Evolutionary conservation across 2,329 filamentous ascomycete species (phyloP).

Genomic region (Diaporthe ampelina): DNA sequence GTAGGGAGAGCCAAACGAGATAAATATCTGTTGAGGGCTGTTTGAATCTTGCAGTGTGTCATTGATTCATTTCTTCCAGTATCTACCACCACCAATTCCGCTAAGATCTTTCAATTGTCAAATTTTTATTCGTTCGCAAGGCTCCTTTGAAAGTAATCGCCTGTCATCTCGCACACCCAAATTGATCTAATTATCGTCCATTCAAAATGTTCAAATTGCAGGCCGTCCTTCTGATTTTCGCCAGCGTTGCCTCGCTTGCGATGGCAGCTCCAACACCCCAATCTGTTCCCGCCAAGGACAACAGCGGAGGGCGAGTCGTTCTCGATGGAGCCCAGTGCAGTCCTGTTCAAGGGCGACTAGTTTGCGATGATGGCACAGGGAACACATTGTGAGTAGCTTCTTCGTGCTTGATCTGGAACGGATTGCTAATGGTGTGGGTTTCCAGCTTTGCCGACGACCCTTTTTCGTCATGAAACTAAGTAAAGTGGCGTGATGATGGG

Average conservation of each 20-base stretch:
- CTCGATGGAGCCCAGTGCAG: neutral
- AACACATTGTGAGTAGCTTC: neutral
- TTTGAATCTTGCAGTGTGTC: neutral
- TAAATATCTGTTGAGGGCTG: neutral
- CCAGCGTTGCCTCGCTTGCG: neutral
- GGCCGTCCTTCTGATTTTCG: neutral
- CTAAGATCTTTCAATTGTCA: neutral
- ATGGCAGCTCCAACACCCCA: neutral
- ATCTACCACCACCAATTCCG: neutral
- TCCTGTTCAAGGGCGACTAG: neutral
- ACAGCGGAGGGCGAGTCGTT: neutral
- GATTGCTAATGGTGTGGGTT: neutral
- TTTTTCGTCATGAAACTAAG: neutral
- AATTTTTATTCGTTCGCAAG: neutral
- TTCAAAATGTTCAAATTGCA: neutral
- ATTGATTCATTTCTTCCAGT: neutral
- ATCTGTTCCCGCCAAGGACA: constrained; percentile 4
- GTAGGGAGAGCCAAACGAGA: neutral
- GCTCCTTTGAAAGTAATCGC: neutral
- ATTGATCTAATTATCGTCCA: neutral
- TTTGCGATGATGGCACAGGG: neutral
- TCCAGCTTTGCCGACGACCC: constrained; percentile 3
- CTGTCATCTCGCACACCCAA: neutral
- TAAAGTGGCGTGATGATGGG: too few species aligned
- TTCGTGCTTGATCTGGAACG: neutral